Evolutionary conservation across 139 green algal species (phyloP).

Genomic region (Picocystis salinarum): DNA sequence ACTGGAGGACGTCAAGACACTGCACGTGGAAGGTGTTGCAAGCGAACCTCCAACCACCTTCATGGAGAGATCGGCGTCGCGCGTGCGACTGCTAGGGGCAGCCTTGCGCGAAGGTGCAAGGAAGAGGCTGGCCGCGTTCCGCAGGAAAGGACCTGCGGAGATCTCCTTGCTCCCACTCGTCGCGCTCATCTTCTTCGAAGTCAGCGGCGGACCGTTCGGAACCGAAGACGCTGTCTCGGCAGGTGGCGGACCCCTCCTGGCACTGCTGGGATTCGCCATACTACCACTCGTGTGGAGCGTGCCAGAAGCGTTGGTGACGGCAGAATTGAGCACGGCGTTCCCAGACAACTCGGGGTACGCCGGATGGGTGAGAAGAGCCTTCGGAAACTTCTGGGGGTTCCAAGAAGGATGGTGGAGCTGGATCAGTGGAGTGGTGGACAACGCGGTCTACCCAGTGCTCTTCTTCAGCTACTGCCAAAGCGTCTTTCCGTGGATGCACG

Average conservation of each 20-base stretch:
- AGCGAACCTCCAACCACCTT: too few species aligned
- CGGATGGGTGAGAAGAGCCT: constrained; percentile 86
- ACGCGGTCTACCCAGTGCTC: constrained; percentile 88
- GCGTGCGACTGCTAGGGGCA: too few species aligned
- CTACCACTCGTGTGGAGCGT: constrained; percentile 72
- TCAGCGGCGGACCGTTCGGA: constrained; percentile 83
- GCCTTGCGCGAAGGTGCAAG: too few species aligned
- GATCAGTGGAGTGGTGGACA: constrained; percentile 83
- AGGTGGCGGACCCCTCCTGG: constrained; percentile 53
- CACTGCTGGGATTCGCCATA: constrained; percentile 61
- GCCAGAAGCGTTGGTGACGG: constrained; percentile 78
- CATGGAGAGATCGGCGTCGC: too few species aligned
- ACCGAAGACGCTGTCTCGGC: constrained; percentile 67
- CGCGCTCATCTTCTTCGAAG: constrained; percentile 90
- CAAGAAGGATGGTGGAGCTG: constrained; percentile 81
- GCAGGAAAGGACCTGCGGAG: too few species aligned
- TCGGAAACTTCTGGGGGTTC: constrained; percentile 92
- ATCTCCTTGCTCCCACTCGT: constrained; percentile 78
- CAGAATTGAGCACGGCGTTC: constrained; percentile 79
- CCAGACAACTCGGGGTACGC: constrained; percentile 89
- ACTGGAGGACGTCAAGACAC: too few species aligned
- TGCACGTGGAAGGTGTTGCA: too few species aligned
- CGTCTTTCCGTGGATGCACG: constrained; percentile 9
- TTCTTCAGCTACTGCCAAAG: constrained; percentile 72
- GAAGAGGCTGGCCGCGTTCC: too few species aligned